Evolutionary conservation across 73 alveolate genomes (phyloP), one percentile per base, ranked within the genome.

Genomic region (Tetrahymena borealis): DNA sequence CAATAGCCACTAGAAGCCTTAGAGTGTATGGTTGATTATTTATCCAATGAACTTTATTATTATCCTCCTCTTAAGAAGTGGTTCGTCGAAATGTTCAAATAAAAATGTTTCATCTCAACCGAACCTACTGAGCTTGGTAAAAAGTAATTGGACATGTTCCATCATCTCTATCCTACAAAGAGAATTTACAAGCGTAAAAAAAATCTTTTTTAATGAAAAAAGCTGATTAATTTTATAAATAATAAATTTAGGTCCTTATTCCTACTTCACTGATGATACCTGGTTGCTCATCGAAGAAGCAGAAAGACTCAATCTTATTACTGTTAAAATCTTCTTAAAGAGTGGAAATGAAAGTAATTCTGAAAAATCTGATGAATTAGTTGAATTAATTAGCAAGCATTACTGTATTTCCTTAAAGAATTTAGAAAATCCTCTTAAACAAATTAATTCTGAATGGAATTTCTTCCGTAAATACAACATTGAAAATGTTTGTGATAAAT

Each of bases 391-490:
- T 32, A 18, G 35, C 31, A 60, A 60, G 28, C n/a, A 60, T 60
- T 60, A 60, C 85, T 24, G n/a, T 32, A 60, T 60, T 28, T 24
- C 37, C 10, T 60, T 60, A 60, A 60, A 60, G 10, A 60, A 60
- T 60, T 60, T 60, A 60, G 85, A 60, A 18, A 35, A 32, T 60
- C 85, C n/a, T 24, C n/a, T 60, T n/a, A 60, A 60, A 6, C 35
- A 60, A 60, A 60, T 60, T n/a, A 60, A 60, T 16, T 60, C 85
- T 7, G 85, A 60, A 60, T 60, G 85, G 85, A 60, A 60, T 60
- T 60, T 60, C 85, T 60, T 60, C 85, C 85, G 85, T 60, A 60
- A n/a, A 60, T 60, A 60, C 85, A 60, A 60, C 85, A 60, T 60
- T 15, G 85, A 60, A 60, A 60, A 60, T 60, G 85, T 60, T 60